Conservation (phyloP, 495 filamentous ascomycete species). For the Podospora sp. region DNA sequence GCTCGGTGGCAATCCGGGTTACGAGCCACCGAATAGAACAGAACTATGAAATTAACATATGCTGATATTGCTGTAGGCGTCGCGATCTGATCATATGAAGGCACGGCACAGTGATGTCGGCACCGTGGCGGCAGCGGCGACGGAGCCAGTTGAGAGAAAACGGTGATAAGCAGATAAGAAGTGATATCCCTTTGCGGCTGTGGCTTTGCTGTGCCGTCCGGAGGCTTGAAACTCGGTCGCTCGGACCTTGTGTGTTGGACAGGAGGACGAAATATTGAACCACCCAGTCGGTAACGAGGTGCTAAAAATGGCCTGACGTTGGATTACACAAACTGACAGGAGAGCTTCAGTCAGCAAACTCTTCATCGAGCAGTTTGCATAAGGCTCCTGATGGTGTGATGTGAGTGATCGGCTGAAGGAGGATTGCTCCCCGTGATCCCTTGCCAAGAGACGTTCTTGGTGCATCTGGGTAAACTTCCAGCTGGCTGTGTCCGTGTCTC, state of each 20-base stretch:
- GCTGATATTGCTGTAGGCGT: neutral
- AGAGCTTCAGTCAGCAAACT: neutral
- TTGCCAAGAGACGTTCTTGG: neutral
- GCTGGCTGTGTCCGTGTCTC: neutral
- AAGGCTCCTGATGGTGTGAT: neutral
- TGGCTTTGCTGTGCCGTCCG: conserved; percentile 18
- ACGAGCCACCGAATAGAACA: neutral
- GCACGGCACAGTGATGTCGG: too few relatives aligned
- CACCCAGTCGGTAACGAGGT: conserved; percentile 9
- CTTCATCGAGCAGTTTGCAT: neutral
- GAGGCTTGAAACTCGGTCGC: neutral
- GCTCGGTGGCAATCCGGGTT: neutral
- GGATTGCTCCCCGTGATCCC: neutral
- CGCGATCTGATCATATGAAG: too few relatives aligned
- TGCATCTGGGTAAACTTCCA: neutral
- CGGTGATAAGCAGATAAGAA: neutral
- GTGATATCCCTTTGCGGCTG: neutral
- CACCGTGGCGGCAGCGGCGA: neutral
- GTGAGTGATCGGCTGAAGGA: neutral
- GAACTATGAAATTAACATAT: neutral
- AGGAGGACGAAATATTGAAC: conserved; percentile 8
- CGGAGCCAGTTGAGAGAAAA: neutral
- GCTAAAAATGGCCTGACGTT: neutral
- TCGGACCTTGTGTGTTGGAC: conserved; percentile 5
- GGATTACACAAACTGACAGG: neutral